Conservation (phyloP, 331 rosid species). For the Erythrophleum ivorense region DNA sequence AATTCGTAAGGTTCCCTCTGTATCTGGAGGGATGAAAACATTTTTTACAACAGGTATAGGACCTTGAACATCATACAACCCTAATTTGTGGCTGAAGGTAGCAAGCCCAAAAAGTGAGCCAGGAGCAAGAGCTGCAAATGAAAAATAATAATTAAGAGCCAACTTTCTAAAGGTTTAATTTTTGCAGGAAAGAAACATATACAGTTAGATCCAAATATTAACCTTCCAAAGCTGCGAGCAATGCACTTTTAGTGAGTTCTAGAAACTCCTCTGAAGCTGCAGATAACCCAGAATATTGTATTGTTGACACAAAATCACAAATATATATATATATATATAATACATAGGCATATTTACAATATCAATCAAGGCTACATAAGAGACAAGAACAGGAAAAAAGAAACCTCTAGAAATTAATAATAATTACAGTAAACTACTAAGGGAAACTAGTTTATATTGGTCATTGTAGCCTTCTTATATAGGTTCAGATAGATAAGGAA, state of each 20-base stretch:
- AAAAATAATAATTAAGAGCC: conserved; percentile 27
- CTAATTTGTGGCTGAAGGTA: conserved; percentile 95
- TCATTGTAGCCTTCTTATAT: conserved; percentile 31
- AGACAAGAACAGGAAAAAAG: not conserved
- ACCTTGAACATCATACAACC: conserved; percentile 94
- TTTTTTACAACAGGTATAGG: conserved; percentile 91
- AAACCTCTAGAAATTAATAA: conserved; percentile 7
- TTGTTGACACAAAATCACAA: conserved; percentile 14
- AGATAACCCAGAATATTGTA: conserved; percentile 40
- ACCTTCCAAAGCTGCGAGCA: conserved; percentile 98
- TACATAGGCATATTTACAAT: conserved; percentile 10
- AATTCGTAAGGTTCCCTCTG: conserved; percentile 74
- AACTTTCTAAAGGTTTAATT: conserved; percentile 27
- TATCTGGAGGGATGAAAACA: conserved; percentile 84
- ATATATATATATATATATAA: not conserved
- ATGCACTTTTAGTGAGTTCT: conserved; percentile 92
- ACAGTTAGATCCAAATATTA: conserved; percentile 36
- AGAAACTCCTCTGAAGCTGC: conserved; percentile 98
- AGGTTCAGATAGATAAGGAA: conserved; percentile 32
- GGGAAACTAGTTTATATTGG: conserved; percentile 20
- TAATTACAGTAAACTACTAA: not conserved
- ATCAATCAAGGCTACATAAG: conserved; percentile 9
- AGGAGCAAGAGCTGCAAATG: conserved; percentile 81
- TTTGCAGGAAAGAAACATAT: conserved; percentile 40
- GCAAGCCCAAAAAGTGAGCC: conserved; percentile 99